Evolutionary conservation across 371 early-diverging fungal species (phyloP).

Genomic region (Saksenaea oblongispora): DNA sequence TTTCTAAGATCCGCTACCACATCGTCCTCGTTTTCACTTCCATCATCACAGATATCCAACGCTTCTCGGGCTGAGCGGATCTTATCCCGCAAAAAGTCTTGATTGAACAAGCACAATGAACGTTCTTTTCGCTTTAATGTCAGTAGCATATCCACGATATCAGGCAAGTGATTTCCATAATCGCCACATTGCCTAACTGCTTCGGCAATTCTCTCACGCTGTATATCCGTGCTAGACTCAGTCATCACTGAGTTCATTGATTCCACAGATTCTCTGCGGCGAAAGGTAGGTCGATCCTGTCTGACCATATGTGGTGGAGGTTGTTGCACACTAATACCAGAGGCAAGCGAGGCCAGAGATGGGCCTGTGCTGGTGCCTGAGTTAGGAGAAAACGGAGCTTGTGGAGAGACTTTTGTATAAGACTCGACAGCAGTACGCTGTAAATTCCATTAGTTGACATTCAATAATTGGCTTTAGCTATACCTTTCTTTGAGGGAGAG

Average conservation of each 20-base stretch:
- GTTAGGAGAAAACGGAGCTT: constrained; percentile 35
- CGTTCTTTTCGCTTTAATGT: constrained; percentile 51
- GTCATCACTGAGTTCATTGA: constrained; percentile 47
- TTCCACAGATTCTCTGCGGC: constrained; percentile 46
- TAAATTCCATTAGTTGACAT: background rate
- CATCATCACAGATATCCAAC: constrained; percentile 36
- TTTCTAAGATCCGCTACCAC: constrained; percentile 15
- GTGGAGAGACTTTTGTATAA: constrained; percentile 25
- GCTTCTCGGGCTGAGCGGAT: constrained; percentile 45
- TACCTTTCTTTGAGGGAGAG: constrained; percentile 34
- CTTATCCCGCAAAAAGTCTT: constrained; percentile 45
- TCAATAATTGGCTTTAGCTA: background rate
- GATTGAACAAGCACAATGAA: constrained; percentile 52
- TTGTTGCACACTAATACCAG: constrained; percentile 38
- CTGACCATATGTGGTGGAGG: constrained; percentile 3
- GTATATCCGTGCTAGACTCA: constrained; percentile 37
- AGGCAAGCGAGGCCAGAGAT: constrained; percentile 42
- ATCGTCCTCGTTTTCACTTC: constrained; percentile 27
- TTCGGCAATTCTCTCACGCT: constrained; percentile 41
- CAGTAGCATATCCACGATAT: constrained; percentile 55
- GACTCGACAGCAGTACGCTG: constrained; percentile 15
- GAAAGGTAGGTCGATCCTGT: constrained; percentile 27
- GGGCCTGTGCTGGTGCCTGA: constrained; percentile 36
- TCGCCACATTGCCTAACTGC: constrained; percentile 44
- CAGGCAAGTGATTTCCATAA: constrained; percentile 29